Conservation (phyloP, 345 rosid genomes). For the Balakata baccata region DNA sequence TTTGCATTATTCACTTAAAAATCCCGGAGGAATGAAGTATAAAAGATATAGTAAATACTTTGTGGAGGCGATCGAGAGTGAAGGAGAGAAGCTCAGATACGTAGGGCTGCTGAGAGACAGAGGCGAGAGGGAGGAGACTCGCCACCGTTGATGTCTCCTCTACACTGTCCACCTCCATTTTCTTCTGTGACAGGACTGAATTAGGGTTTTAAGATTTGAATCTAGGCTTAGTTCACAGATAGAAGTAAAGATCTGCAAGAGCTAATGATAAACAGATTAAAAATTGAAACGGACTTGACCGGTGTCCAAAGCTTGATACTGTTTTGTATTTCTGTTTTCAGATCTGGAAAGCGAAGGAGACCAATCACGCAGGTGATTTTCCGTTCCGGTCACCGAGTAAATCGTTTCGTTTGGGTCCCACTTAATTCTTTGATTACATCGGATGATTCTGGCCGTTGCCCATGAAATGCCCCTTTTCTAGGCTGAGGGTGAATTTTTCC, state of each 20-base stretch:
- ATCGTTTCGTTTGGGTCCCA: neutral
- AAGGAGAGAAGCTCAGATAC: constrained; percentile 96
- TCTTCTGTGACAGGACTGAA: constrained; percentile 2
- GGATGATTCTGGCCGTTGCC: too few relatives aligned
- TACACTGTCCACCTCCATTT: constrained; percentile 48
- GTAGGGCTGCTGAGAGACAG: constrained; percentile 84
- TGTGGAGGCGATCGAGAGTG: constrained; percentile 98
- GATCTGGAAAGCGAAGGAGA: neutral
- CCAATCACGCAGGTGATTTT: neutral
- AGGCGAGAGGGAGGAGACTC: constrained; percentile 67
- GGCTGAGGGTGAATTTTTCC: too few relatives aligned
- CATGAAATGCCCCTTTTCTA: too few relatives aligned
- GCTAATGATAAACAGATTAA: neutral
- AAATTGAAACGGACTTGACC: neutral
- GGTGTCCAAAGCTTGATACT: neutral
- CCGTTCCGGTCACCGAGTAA: neutral
- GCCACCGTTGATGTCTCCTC: constrained; percentile 38
- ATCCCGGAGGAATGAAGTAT: neutral
- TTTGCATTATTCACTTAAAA: neutral
- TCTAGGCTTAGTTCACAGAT: neutral
- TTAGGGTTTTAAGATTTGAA: constrained; percentile 12
- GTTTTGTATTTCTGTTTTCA: neutral
- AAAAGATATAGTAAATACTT: constrained; percentile 37
- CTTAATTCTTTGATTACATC: too few relatives aligned
- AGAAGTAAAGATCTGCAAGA: constrained; percentile 16